These are phyloP conservation scores for Trametes cingulata DNA, from an alignment of 768 basidiomycete species.

Conservation along the genomic window DNA sequence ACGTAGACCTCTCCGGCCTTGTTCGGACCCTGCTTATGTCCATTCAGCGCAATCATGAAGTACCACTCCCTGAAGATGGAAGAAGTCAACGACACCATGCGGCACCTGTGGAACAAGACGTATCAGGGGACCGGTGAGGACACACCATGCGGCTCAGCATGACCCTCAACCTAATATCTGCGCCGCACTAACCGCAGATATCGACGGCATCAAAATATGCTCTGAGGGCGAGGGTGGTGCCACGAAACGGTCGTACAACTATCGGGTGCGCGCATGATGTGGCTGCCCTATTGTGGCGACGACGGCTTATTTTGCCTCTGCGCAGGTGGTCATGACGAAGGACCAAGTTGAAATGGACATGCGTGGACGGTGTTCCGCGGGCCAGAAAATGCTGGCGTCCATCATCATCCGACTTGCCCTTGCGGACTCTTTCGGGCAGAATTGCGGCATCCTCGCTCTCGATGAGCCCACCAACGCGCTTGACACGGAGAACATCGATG, in stretches of 20 bases:
- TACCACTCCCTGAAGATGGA: conserved; percentile 98
- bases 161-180: conserved; percentile 7
- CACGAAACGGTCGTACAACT: conserved; percentile 95
- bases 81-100: conserved; percentile 98
- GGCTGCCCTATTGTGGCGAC: not conserved
- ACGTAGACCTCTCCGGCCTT: conserved; percentile 28
- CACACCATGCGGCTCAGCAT: not conserved
- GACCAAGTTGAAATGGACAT: conserved; percentile 99
- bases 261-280: conserved; percentile 60
- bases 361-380: conserved; percentile 97
- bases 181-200: conserved; percentile 55
- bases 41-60: conserved; percentile 91
- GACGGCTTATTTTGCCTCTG: conserved; percentile 4
- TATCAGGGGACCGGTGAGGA: conserved; percentile 93
- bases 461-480: conserved; percentile 99
- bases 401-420: conserved; percentile 97
- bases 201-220: conserved; percentile 94
- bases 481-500: conserved; percentile 94
- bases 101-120: conserved; percentile 96
- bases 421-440: conserved; percentile 96
- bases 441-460: conserved; percentile 95
- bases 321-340: conserved; percentile 97
- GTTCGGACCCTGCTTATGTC: conserved; percentile 21
- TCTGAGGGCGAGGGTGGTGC: conserved; percentile 91
- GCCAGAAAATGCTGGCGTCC: conserved; percentile 97